Percentiles rank a stretch among this genome's conserved stretches.
Evolutionary conservation across 73 alveolate genomes (phyloP).

Genomic region (Tetrahymena elliotti): DNA sequence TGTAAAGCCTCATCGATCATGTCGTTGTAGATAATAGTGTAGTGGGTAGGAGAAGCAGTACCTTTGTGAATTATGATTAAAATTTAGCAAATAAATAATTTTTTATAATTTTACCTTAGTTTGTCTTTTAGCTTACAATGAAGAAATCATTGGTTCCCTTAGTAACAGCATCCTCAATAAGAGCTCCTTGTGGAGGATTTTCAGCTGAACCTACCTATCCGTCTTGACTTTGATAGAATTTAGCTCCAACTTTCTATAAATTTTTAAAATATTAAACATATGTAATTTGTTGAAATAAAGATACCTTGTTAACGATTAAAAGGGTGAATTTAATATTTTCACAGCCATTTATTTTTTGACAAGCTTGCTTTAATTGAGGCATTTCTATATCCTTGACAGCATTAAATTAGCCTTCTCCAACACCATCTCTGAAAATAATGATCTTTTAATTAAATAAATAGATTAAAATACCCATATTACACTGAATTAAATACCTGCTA

Average conservation of each 20-base stretch:
- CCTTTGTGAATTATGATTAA: constrained; percentile 53
- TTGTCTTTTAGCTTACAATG: constrained; percentile 84
- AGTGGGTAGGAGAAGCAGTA: constrained; percentile 91
- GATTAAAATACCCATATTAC: neutral
- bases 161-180: constrained; percentile 74
- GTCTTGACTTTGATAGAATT: constrained; percentile 53
- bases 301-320: constrained; percentile 12
- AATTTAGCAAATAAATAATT: too few relatives aligned
- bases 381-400: constrained; percentile 56
- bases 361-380: constrained; percentile 53
- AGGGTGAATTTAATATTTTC: constrained; percentile 17
- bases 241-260: constrained; percentile 61
- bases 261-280: constrained; percentile 39
- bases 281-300: neutral
- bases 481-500: neutral
- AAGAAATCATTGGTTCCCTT: constrained; percentile 84
- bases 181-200: constrained; percentile 89
- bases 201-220: constrained; percentile 13
- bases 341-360: neutral
- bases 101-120: neutral
- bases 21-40: constrained; percentile 66
- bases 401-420: constrained; percentile 59
- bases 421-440: constrained; percentile 71
- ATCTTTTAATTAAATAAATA: constrained; percentile 3
- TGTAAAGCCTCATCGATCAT: constrained; percentile 48